A percentile compares a stretch with the other conserved stretches of the same genome.
phyloP scores from a whole-genome alignment of 75 land plant species.

The Adiantum capillusveneris region DNA sequence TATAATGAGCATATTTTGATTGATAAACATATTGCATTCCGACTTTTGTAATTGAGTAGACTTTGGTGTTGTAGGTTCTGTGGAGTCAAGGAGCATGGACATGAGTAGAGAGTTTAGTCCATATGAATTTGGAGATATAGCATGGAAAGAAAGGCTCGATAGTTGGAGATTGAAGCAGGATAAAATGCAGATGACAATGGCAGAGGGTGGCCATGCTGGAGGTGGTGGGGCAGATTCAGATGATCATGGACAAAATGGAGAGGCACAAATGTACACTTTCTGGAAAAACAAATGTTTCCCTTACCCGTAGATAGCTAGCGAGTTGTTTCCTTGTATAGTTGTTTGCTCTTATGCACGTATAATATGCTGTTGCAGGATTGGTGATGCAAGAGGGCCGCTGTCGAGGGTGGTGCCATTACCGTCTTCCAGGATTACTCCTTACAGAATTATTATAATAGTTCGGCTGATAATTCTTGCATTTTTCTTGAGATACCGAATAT shows the following conservation, averaged over 20 bases:
- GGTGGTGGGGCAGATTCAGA: conserved; percentile 5
- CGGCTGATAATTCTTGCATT: conserved; percentile 59
- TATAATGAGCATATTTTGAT: too few species aligned
- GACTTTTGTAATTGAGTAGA: neutral
- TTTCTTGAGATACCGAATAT: conserved; percentile 65
- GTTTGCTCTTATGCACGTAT: too few species aligned
- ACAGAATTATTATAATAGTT: conserved; percentile 70
- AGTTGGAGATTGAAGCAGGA: conserved; percentile 82
- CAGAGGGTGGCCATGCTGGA: neutral
- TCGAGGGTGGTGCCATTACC: conserved; percentile 67
- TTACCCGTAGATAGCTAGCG: too few species aligned
- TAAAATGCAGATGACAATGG: conserved; percentile 38
- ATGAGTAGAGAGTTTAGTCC: conserved; percentile 55
- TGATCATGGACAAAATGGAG: neutral
- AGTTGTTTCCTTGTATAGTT: too few species aligned
- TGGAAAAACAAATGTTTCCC: too few species aligned
- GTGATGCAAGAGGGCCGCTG: conserved; percentile 70
- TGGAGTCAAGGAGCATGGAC: conserved; percentile 40
- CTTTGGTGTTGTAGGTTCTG: conserved; percentile 18
- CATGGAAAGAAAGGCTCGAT: conserved; percentile 90
- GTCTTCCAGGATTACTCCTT: conserved; percentile 65
- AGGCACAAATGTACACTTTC: conserved; percentile 2
- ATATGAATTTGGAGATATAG: conserved; percentile 63
- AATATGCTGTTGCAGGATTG: conserved; percentile 38
- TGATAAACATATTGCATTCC: neutral